phyloP scores from a whole-genome alignment of 768 basidiomycete genomes.

The Phlebiopsis gigantea region DNA sequence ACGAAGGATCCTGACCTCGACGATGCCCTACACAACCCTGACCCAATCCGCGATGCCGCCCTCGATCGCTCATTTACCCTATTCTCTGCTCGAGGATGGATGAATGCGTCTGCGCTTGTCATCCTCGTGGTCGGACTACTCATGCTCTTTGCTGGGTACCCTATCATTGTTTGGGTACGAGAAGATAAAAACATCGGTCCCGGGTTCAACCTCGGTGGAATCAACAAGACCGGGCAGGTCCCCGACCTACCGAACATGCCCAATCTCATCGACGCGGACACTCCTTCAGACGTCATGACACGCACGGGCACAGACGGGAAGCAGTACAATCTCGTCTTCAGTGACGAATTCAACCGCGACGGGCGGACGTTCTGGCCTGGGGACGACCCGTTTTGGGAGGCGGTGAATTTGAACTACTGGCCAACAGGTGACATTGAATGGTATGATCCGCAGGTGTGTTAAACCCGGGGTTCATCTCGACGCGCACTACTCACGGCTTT shows the following conservation, averaged over 20 bases:
- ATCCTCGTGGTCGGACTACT: conserved; percentile 65
- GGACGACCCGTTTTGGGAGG: conserved; percentile 86
- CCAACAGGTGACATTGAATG: conserved; percentile 78
- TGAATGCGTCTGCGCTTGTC: conserved; percentile 70
- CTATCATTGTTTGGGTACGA: conserved; percentile 60
- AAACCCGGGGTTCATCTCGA: background rate
- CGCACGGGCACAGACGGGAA: conserved; percentile 72
- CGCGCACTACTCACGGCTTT: background rate
- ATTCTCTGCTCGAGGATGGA: conserved; percentile 81
- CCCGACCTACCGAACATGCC: conserved; percentile 68
- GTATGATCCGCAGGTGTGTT: conserved; percentile 67
- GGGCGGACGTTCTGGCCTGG: conserved; percentile 74
- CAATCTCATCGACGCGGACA: conserved; percentile 69
- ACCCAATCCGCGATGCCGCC: conserved; percentile 63
- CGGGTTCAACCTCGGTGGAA: conserved; percentile 79
- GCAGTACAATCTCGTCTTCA: conserved; percentile 79
- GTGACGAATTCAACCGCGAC: conserved; percentile 76
- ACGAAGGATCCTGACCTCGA: conserved; percentile 79
- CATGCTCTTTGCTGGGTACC: conserved; percentile 83
- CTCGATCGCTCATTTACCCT: conserved; percentile 58
- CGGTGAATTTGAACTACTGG: conserved; percentile 82
- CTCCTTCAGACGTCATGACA: conserved; percentile 51
- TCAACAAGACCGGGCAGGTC: conserved; percentile 85
- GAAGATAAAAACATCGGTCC: conserved; percentile 33
- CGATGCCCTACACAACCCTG: conserved; percentile 86